phyloP scores from a whole-genome alignment of 2,329 filamentous ascomycete species.

The Sarocladiaceae sp. region DNA sequence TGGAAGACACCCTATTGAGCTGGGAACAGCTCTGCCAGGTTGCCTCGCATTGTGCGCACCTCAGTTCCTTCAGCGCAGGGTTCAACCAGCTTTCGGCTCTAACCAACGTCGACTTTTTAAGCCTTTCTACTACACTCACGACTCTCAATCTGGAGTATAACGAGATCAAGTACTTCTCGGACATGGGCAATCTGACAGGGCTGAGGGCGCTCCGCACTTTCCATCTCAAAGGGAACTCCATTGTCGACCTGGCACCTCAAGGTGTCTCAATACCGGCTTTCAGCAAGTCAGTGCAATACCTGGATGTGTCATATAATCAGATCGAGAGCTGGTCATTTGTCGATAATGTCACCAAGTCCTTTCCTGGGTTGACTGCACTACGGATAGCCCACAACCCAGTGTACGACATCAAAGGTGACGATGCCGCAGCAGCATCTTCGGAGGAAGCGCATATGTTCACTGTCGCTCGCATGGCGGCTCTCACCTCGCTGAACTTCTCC shows the following conservation, averaged over 20 bases:
- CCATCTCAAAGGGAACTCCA: slow-evolving; percentile 72
- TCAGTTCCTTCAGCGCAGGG: slow-evolving; percentile 46
- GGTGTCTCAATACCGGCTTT: slow-evolving; percentile 37
- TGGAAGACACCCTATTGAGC: slow-evolving; percentile 60
- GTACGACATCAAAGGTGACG: slow-evolving; percentile 51
- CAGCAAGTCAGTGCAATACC: slow-evolving; percentile 47
- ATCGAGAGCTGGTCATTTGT: slow-evolving; percentile 68
- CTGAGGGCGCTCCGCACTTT: slow-evolving; percentile 50
- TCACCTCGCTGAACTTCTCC: slow-evolving; percentile 69
- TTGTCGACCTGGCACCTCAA: slow-evolving; percentile 37
- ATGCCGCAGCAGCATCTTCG: slow-evolving; percentile 22
- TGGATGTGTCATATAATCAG: slow-evolving; percentile 70
- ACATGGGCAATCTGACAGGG: slow-evolving; percentile 46
- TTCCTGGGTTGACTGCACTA: slow-evolving; percentile 69
- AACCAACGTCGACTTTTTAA: slow-evolving; percentile 29
- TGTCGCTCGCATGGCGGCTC: slow-evolving; percentile 62
- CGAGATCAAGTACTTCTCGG: slow-evolving; percentile 52
- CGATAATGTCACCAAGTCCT: slow-evolving; percentile 57
- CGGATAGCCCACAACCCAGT: slow-evolving; percentile 84
- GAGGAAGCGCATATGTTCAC: slow-evolving; percentile 90
- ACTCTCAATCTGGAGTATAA: slow-evolving; percentile 69
- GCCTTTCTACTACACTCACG: slow-evolving; percentile 46
- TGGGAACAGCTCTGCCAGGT: slow-evolving; percentile 59
- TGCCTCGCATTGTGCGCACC: slow-evolving; percentile 44
- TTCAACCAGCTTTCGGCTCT: slow-evolving; percentile 53